These are phyloP conservation scores for Melaleuca alternifolia DNA, from an alignment of 345 rosid genomes.

Conservation along the genomic window DNA sequence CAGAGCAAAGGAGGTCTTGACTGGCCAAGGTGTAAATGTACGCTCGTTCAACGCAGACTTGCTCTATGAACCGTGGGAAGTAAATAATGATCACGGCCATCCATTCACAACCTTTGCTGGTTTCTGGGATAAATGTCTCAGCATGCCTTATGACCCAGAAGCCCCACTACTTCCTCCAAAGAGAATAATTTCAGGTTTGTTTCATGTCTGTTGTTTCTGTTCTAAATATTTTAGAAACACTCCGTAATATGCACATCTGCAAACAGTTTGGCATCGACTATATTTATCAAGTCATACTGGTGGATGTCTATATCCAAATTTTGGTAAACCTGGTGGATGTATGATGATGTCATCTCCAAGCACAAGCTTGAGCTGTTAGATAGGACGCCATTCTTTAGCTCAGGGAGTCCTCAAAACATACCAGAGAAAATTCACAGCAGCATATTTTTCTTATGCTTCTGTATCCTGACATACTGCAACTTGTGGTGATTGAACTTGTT, in stretches of 20 bases:
- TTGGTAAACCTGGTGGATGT: background rate
- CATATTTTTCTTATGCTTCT: background rate
- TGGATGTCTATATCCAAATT: background rate
- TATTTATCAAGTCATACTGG: background rate
- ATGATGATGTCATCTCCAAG: background rate
- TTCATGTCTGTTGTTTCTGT: background rate
- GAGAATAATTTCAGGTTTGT: conserved; percentile 79
- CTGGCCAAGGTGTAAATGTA: conserved; percentile 64
- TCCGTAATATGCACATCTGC: background rate
- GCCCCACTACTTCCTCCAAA: conserved; percentile 96
- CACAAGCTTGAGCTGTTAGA: background rate
- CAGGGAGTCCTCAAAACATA: background rate
- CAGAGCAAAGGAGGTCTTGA: conserved; percentile 69
- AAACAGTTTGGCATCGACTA: background rate
- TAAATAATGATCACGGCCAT: conserved; percentile 65
- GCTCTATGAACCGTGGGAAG: conserved; percentile 99
- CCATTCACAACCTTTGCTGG: conserved; percentile 69
- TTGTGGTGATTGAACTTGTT: background rate
- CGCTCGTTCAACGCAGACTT: conserved; percentile 86
- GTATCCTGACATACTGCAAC: no score
- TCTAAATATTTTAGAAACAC: background rate
- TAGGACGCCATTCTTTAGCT: background rate
- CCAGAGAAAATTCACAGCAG: background rate
- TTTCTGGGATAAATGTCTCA: conserved; percentile 94
- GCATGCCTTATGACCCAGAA: conserved; percentile 96